Percentiles rank a stretch among this genome's conserved stretches.
These are phyloP conservation scores for Diaporthe sp. DNA, from an alignment of 2,329 filamentous ascomycete species.

Conservation along the genomic window DNA sequence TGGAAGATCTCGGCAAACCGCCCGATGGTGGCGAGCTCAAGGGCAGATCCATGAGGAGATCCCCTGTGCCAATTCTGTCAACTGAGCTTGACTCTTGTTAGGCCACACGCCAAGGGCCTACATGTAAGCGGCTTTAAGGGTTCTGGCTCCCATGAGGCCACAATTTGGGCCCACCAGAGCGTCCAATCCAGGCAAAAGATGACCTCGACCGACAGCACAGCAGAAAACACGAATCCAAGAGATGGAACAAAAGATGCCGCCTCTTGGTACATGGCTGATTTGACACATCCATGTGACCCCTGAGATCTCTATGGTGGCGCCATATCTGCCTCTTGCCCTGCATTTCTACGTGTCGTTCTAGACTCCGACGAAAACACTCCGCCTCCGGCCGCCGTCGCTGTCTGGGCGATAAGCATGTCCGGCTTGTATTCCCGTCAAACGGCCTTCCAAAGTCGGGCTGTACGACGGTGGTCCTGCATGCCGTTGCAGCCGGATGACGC, in stretches of 20 bases:
- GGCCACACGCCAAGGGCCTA: slow-evolving; percentile 29
- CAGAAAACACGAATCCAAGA: not conserved
- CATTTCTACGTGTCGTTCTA: not conserved
- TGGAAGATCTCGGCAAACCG: slow-evolving; percentile 22
- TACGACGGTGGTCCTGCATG: not conserved
- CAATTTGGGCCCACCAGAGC: slow-evolving; percentile 14
- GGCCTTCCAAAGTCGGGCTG: not conserved
- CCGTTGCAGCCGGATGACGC: slow-evolving; percentile 33
- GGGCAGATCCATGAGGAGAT: slow-evolving; percentile 26
- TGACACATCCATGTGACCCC: slow-evolving; percentile 1
- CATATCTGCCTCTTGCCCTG: not conserved
- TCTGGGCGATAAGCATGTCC: slow-evolving; percentile 3
- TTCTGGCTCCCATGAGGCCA: slow-evolving; percentile 23
- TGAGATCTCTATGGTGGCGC: slow-evolving; percentile 3
- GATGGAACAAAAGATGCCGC: slow-evolving; percentile 26
- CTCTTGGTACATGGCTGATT: slow-evolving; percentile 23
- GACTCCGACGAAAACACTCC: slow-evolving; percentile 3
- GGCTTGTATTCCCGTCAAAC: not conserved
- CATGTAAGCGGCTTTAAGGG: not conserved
- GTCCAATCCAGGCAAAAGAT: not conserved
- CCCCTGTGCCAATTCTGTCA: slow-evolving; percentile 29
- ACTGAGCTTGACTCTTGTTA: slow-evolving; percentile 18
- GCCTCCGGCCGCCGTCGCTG: slow-evolving; percentile 1
- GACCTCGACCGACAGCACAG: slow-evolving; percentile 1
- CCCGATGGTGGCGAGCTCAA: slow-evolving; percentile 22